Evolutionary conservation across 805 yeast species (phyloP), one percentile per base, ranked within the genome.

Genomic region (Dipodascus albidus): DNA sequence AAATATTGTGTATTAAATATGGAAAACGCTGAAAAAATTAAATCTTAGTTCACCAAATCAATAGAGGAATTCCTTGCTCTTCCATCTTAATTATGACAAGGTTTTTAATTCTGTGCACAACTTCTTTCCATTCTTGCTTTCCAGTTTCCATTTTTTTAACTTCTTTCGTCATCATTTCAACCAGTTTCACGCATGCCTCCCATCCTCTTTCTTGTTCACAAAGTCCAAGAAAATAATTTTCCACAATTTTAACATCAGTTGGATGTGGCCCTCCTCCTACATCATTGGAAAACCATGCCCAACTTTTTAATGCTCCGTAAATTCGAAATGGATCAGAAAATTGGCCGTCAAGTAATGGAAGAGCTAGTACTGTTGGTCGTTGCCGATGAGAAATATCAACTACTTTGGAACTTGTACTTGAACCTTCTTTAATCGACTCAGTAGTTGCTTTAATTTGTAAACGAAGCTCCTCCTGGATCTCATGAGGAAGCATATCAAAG

Each of bases 401-500:
- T 1, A 9, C 21, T 21, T 42, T 49, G 14, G 49, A 41, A 17
- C 23, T 20, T 11, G 35, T 48, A 50, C 33, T 47, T n/a, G 41
- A 53, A n/a, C n/a, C n/a, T n/a, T n/a, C n/a, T n/a, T n/a, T n/a
- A n/a, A n/a, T n/a, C n/a, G n/a, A n/a, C n/a, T n/a, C 11, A 6
- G 33, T 27, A 6, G 33, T 27, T 27, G 11, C 11, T 6, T 27
- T 27, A 11, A 27, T 6, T 11, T 27, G 35, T 4, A 23, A 24
- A 8, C 44, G 48, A 22, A 89, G 62, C 59, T 89, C 96, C 1
- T 67, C 58, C 58, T 80, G 80, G 2, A 89, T 79, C 22, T 82
- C 84, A 1, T 66, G 59, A 0, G 96, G 96, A 6, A 89, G 67
- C 49, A 74, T 77, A 11, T 75, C 70, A 60, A 87, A 78, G 1